Conservation (phyloP, 768 basidiomycete genomes). For the Pleurotus cornucopiae region DNA sequence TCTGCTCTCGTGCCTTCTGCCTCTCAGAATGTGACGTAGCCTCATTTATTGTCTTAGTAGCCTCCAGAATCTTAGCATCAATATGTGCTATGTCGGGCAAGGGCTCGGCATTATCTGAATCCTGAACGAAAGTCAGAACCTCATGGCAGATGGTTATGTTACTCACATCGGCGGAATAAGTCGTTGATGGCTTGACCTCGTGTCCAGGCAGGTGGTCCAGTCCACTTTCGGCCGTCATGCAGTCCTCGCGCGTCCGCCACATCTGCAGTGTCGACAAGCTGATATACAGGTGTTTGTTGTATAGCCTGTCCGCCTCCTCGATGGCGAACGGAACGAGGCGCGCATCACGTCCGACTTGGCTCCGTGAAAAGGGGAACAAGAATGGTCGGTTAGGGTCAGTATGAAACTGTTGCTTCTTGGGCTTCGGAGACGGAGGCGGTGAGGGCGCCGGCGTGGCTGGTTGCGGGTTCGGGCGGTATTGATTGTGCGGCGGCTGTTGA, state of each 20-base stretch:
- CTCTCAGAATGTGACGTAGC: conserved; percentile 49
- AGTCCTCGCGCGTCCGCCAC: conserved; percentile 95
- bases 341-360: conserved; percentile 42
- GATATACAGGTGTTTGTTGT: conserved; percentile 86
- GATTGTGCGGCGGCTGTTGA: conserved; percentile 15
- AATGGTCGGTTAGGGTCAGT: conserved; percentile 95
- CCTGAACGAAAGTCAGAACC: conserved; percentile 29
- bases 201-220: conserved; percentile 74
- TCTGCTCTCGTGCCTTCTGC: conserved; percentile 61
- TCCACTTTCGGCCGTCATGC: conserved; percentile 90
- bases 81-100: conserved; percentile 69
- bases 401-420: conserved; percentile 98
- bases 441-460: conserved; percentile 89
- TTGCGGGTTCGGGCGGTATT: conserved; percentile 48
- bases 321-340: conserved; percentile 92
- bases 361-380: conserved; percentile 90
- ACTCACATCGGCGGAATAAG: conserved; percentile 37
- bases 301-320: conserved; percentile 91
- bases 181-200: conserved; percentile 51
- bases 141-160: neutral
- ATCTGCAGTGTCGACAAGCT: conserved; percentile 87
- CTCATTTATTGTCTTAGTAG: conserved; percentile 43
- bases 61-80: conserved; percentile 72
- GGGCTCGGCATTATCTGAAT: conserved; percentile 57
- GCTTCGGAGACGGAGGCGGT: conserved; percentile 79